Conservation (phyloP, 805 yeast genomes). For the Yarrowia deformans region DNA sequence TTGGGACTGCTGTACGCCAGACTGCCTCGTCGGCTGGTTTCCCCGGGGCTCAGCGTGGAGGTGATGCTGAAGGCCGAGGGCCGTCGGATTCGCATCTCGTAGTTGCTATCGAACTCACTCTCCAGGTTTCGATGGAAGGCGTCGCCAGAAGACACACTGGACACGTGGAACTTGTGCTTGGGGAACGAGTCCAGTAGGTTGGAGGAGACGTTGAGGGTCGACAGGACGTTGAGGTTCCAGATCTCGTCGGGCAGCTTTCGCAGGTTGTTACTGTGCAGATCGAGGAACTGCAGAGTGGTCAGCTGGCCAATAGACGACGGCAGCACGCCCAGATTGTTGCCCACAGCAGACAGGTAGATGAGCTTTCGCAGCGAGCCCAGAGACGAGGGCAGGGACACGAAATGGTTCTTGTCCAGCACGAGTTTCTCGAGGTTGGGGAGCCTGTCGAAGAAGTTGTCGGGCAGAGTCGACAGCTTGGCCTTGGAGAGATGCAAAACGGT, state of each 20-base stretch:
- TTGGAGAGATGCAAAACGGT: conserved; percentile 78
- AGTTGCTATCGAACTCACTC: conserved; percentile 40
- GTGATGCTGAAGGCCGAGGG: conserved; percentile 36
- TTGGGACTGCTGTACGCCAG: conserved; percentile 35
- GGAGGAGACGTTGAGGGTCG: conserved; percentile 72
- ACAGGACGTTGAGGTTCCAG: conserved; percentile 66
- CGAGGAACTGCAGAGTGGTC: conserved; percentile 67
- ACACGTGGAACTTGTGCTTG: conserved; percentile 46
- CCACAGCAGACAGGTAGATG: conserved; percentile 70
- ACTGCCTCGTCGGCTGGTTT: conserved; percentile 20
- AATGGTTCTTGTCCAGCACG: conserved; percentile 79
- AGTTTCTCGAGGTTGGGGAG: conserved; percentile 74
- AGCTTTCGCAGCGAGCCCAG: conserved; percentile 66
- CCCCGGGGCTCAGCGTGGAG: conserved; percentile 28
- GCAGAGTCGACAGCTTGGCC: conserved; percentile 80
- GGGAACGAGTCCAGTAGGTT: conserved; percentile 71
- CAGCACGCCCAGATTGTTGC: conserved; percentile 74
- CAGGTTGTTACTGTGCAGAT: conserved; percentile 84
- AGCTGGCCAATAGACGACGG: conserved; percentile 73
- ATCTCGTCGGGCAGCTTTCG: conserved; percentile 70
- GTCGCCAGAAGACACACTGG: conserved; percentile 47
- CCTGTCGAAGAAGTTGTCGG: conserved; percentile 65
- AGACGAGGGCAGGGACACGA: conserved; percentile 75
- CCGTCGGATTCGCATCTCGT: conserved; percentile 40
- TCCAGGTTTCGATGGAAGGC: conserved; percentile 31